Evolutionary conservation across 352 stramenopile species (phyloP), one percentile per base, ranked within the genome.

Genomic region (Phytophthora tentaculata): DNA sequence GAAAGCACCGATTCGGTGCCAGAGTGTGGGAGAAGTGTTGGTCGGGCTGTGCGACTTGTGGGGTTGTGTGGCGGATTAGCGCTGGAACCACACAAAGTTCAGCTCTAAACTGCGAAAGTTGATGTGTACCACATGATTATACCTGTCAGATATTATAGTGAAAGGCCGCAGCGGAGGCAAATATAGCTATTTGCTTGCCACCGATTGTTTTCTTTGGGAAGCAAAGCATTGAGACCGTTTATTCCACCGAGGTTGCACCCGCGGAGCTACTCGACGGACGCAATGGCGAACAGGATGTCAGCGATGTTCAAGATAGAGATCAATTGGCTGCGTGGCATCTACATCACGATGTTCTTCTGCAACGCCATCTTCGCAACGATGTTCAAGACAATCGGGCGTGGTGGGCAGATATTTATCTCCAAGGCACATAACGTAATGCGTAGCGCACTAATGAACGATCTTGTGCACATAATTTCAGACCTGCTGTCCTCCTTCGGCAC

Each of bases 311-410:
- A 48, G 58, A 58, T 72, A 16, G 29, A 79, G 16, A 13, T 85
- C 53, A 79, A 79, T 52, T 79, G 68, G 52, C 32, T 83, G 28
- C 82, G 82, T 1, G 65, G 61, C 10, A 65, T 71, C 37, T 94
- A 92, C 58, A 79, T 91, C 19, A 65, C 37, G 16, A 63, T 92
- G 26, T 94, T 94, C 79, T 88, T 94, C 55, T 78, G 74, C 51
- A 94, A 91, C 47, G 81, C 84, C 28, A 83, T 90, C 49, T 85
- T 91, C 47, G 86, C 83, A 0, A 76, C 66, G 7, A 57, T 91
- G 47, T 85, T 94, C 67, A 85, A 87, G 59, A 77, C 81, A 10
- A 65, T 89, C 10, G 86, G 86, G 0, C 68, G 88, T 74, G 77
- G 81, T 92, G 37, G 43, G 54, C 13, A 3, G 19, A 29, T 6